Base-by-base conservation (phyloP, 192 early-diverging fungal genomes). In the Pilaira anomala region DNA sequence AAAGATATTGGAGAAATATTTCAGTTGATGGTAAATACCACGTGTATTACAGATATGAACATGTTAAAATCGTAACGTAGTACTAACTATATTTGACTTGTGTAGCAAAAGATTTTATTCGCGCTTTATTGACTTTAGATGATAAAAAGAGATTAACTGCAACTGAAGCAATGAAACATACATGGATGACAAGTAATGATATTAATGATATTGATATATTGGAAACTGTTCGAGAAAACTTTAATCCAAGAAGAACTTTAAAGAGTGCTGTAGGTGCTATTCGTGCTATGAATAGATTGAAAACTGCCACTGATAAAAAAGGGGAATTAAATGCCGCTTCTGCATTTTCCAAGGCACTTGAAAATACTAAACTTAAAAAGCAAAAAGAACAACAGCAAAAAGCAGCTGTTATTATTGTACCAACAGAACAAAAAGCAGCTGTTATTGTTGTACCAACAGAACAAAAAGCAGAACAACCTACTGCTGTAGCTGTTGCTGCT, bases 71-170 rank as follows among this genome's bases (percentile, higher is more conserved):
- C 33, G 11, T 9, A 36, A n/a, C n/a, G n/a, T n/a, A n/a, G n/a
- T n/a, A n/a, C n/a, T n/a, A n/a, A n/a, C n/a, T n/a, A n/a, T n/a
- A 33, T 7, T 5, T 9, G 33, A 6, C 33, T 36, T 54, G 1
- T 28, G 26, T 55, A 90, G 92, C 92, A 21, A 88, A 90, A 72
- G 85, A 90, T 59, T 93, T 93, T 60, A 93, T 94, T 68, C 76
- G 77, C 22, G 69, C 71, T 26, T 64, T 90, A 12, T 74, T 93
- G 18, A 63, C 76, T 21, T 76, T 91, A 12, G 82, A 94, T 75
- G 91, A 90, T 2, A 48, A 63, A 11, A 74, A 84, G 48, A 91
- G 95, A 50, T 75, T 88, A 71, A 93, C 93, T 2, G 90, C 88
- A 19, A 78, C 76, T 3, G 80, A 95, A 68, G 93, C 95, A 7